Conservation (phyloP, 371 early-diverging fungal genomes). For the Fennellomyces sp. region DNA sequence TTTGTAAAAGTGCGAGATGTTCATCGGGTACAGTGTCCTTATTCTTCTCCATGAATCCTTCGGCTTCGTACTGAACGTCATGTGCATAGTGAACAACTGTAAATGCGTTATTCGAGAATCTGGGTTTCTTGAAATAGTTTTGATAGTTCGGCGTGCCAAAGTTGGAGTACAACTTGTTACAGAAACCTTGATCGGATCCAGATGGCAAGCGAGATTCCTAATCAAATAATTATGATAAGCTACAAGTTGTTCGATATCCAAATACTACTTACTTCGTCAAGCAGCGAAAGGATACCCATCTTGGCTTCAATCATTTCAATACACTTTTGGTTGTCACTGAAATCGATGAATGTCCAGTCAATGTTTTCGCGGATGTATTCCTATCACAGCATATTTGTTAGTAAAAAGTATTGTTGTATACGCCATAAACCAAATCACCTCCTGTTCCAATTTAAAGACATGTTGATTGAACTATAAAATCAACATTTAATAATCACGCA, state of each 20-base stretch:
- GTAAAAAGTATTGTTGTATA: background rate
- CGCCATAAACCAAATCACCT: slow-evolving; percentile 31
- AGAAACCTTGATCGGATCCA: slow-evolving; percentile 82
- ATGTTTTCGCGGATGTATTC: slow-evolving; percentile 94
- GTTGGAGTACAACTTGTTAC: slow-evolving; percentile 83
- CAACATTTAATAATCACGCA: background rate
- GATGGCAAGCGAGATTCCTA: slow-evolving; percentile 88
- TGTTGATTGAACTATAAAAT: slow-evolving; percentile 68
- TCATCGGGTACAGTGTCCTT: slow-evolving; percentile 98
- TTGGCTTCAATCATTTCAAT: slow-evolving; percentile 98
- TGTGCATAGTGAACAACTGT: slow-evolving; percentile 93
- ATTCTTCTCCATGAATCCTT: slow-evolving; percentile 98
- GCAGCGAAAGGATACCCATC: slow-evolving; percentile 92
- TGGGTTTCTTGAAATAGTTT: slow-evolving; percentile 88
- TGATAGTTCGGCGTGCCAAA: slow-evolving; percentile 72
- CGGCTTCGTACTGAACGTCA: slow-evolving; percentile 87
- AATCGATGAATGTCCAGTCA: slow-evolving; percentile 90
- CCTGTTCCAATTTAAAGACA: slow-evolving; percentile 90
- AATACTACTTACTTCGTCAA: slow-evolving; percentile 83
- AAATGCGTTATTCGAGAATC: slow-evolving; percentile 86
- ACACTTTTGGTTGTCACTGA: slow-evolving; percentile 99
- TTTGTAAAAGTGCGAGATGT: slow-evolving; percentile 72
- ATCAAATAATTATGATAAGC: background rate
- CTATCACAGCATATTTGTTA: slow-evolving; percentile 8
- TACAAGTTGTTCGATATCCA: background rate